Conservation (phyloP, 495 filamentous ascomycete genomes). For the Podospora tetraspora region DNA sequence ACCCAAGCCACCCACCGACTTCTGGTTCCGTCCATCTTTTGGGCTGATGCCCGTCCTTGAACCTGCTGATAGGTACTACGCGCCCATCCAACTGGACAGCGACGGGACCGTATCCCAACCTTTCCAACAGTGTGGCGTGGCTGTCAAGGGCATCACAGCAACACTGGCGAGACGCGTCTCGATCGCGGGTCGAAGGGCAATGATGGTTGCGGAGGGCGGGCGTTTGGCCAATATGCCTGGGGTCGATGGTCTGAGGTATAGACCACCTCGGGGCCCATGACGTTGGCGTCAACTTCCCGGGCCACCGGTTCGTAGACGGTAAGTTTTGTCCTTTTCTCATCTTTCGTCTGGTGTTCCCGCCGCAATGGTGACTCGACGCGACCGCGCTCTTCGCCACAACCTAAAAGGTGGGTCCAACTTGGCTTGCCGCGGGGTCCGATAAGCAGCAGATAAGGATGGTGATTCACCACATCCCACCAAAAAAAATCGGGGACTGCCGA, state of each 20-base stretch:
- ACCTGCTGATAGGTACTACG: background rate
- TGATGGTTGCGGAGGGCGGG: background rate
- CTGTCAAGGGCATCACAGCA: background rate
- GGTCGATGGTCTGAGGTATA: background rate
- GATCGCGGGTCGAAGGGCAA: background rate
- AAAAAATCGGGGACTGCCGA: constrained; percentile 15
- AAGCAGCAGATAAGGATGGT: constrained; percentile 17
- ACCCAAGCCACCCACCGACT: background rate
- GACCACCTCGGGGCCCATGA: background rate
- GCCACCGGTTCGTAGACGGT: background rate
- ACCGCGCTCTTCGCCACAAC: background rate
- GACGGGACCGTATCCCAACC: background rate
- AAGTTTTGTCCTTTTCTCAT: background rate
- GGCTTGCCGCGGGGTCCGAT: constrained; percentile 20
- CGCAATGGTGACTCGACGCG: background rate
- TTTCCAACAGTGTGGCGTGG: background rate
- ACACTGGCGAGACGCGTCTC: background rate
- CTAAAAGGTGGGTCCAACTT: background rate
- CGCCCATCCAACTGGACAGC: background rate
- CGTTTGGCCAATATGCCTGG: background rate
- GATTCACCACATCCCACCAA: constrained; percentile 14
- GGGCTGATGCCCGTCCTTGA: background rate
- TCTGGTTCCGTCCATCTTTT: background rate
- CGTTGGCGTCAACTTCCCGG: background rate
- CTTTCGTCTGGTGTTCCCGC: no score